Percentiles rank a stretch among this genome's conserved stretches.
Evolutionary conservation across 2,329 filamentous ascomycete species (phyloP).

Genomic region (Aspergillus sojae): DNA sequence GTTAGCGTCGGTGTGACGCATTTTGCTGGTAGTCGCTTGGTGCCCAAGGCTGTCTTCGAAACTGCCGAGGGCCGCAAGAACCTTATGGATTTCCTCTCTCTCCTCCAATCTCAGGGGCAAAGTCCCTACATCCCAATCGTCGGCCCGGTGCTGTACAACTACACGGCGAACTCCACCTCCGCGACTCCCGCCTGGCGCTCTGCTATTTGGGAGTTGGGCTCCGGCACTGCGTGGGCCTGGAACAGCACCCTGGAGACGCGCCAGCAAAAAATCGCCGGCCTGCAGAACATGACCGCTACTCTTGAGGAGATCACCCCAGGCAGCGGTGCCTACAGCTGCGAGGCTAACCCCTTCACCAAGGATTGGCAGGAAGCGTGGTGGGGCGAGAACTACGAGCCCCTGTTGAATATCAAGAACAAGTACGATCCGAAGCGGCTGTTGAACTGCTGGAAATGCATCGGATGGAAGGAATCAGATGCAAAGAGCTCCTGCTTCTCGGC

Average conservation of each 20-base stretch:
- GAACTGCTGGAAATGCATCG: constrained; percentile 24
- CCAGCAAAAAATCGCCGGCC: constrained; percentile 12
- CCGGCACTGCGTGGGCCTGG: constrained; percentile 17
- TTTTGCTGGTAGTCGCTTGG: constrained; percentile 23
- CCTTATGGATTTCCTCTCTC: constrained; percentile 16
- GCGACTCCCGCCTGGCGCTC: constrained; percentile 23
- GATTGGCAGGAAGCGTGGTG: constrained; percentile 25
- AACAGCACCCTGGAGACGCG: constrained; percentile 19
- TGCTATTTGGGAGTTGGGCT: constrained; percentile 21
- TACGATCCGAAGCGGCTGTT: constrained; percentile 22
- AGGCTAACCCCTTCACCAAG: constrained; percentile 22
- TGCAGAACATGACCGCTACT: constrained; percentile 14
- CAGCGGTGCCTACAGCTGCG: constrained; percentile 23
- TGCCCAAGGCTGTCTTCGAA: constrained; percentile 21
- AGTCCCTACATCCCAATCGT: constrained; percentile 22
- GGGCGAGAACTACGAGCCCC: constrained; percentile 23
- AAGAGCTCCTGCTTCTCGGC: constrained; percentile 15
- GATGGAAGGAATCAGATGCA: constrained; percentile 17
- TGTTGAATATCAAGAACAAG: constrained; percentile 23
- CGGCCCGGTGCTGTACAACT: constrained; percentile 21
- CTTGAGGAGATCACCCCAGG: constrained; percentile 21
- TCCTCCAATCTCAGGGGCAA: constrained; percentile 12
- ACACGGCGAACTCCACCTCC: constrained; percentile 20
- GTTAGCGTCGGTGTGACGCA: constrained; percentile 21
- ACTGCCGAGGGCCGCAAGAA: constrained; percentile 16